Base-by-base conservation (phyloP, 108 stramenopile species). In the Chaetoceros tenuissimus region DNA sequence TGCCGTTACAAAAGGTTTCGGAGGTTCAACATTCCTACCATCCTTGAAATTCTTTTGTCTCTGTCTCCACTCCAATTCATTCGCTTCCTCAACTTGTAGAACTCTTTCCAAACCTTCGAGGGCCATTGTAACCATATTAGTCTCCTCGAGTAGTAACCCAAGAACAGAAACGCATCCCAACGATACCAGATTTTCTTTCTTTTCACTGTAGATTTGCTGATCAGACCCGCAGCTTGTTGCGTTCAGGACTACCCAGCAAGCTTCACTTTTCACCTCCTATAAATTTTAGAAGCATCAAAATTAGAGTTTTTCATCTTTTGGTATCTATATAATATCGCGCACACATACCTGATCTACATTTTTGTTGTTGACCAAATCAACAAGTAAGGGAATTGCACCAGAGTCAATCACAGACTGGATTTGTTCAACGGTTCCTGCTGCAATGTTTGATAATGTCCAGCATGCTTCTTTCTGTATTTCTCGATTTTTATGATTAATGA, bases 381-480 rank as follows among this genome's bases (percentile, higher is more conserved):
- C 94, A 25, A 98, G 63, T 0, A 87, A 92, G 3, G 85, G 86
- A 27, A 96, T 88, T 21, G 87, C 85, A 2, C 89, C 94, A n/a
- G 83, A 87, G 72, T 97, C 94, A 51, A 98, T 84, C 3, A 98
- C 97, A 25, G 93, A 81, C 69, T 98, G 94, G 29, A 98, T 97
- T 66, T 98, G 97, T 29, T 82, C 82, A 8, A 82, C 87, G 0
- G 96, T 98, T 10, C 97, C 97, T 27, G 97, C 97, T 8, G 97
- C 95, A 66, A 98, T 98, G 67, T 98, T 98, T 20, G 86, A 89
- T 20, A 98, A 62, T 0, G 97, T 97, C 97, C 97, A 97, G 51
- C 96, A 88, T 5, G 95, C 94, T 72, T 98, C 97, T 72, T 98
- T 98, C 68, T 96, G 94, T 28, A 98, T 96, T 68, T 96, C 97